Evolutionary conservation across 768 basidiomycete species (phyloP).

Genomic region (Trametes sanguinea): DNA sequence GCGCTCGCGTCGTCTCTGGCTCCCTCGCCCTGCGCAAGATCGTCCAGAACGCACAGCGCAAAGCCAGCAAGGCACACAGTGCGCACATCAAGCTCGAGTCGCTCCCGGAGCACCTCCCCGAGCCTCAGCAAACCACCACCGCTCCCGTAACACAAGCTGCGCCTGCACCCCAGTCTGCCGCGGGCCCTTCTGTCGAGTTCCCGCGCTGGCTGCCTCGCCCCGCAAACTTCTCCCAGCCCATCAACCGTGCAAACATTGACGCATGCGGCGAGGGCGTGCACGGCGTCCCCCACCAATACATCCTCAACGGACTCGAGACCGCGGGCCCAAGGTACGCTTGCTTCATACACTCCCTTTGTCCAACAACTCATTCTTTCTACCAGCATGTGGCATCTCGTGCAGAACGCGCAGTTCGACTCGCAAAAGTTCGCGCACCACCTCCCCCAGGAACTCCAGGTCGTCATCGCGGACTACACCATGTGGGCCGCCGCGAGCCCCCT

Average conservation of each 20-base stretch:
- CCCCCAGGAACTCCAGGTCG: slow-evolving; percentile 46
- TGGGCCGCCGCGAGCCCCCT: slow-evolving; percentile 25
- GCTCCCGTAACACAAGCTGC: slow-evolving; percentile 14
- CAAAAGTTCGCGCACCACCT: slow-evolving; percentile 40
- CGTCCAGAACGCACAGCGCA: slow-evolving; percentile 18
- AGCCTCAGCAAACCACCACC: background rate
- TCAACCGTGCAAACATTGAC: slow-evolving; percentile 54
- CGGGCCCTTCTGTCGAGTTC: slow-evolving; percentile 49
- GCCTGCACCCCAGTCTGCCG: slow-evolving; percentile 31
- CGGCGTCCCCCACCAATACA: slow-evolving; percentile 62
- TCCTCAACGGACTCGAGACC: slow-evolving; percentile 51
- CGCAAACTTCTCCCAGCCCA: slow-evolving; percentile 45
- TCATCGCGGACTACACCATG: slow-evolving; percentile 31
- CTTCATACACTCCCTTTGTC: background rate
- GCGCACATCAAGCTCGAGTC: slow-evolving; percentile 10
- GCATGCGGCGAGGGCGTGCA: slow-evolving; percentile 55
- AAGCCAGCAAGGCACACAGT: slow-evolving; percentile 16
- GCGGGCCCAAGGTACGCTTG: slow-evolving; percentile 47
- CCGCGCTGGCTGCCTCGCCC: slow-evolving; percentile 74
- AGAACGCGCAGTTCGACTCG: slow-evolving; percentile 7
- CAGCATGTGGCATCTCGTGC: slow-evolving; percentile 26
- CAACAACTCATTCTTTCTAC: background rate
- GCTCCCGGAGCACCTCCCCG: slow-evolving; percentile 1
- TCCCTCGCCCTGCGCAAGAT: slow-evolving; percentile 17
- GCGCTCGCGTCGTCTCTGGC: slow-evolving; percentile 25